Conservation (phyloP, 1,284 basidiomycete species). For the Sporisorium sorghi region DNA sequence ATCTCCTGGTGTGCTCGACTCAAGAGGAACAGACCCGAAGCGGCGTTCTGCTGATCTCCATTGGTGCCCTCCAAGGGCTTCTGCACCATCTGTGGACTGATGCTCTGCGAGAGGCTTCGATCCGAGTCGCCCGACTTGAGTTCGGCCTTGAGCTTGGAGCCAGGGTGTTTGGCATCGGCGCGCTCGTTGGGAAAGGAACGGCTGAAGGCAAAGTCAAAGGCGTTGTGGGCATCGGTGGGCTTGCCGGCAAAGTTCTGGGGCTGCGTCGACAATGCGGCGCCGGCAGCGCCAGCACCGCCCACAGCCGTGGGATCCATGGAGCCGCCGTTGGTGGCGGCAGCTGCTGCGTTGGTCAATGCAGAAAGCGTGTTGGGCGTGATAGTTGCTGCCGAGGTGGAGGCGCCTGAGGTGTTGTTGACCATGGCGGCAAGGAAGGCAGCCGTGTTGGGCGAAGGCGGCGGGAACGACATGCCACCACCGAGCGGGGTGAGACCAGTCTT, state of each 20-base stretch:
- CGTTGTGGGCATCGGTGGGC: conserved; percentile 37
- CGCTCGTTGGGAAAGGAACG: conserved; percentile 35
- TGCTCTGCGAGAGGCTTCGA: conserved; percentile 24
- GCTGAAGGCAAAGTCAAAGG: conserved; percentile 59
- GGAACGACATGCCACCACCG: conserved; percentile 74
- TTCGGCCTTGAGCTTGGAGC: conserved; percentile 47
- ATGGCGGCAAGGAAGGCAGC: conserved; percentile 94
- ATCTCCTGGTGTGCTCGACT: conserved; percentile 94
- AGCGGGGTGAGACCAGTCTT: conserved; percentile 73
- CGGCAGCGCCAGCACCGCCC: conserved; percentile 2
- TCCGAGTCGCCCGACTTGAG: conserved; percentile 26
- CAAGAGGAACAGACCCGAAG: conserved; percentile 83
- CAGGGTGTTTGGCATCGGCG: conserved; percentile 11
- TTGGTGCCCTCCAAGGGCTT: conserved; percentile 23
- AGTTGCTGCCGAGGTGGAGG: conserved; percentile 54
- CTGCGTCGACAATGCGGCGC: conserved; percentile 33
- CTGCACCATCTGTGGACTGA: conserved; percentile 53
- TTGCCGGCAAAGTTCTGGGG: conserved; percentile 48
- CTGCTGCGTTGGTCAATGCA: conserved; percentile 42
- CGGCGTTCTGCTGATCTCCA: conserved; percentile 57
- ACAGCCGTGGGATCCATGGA: conserved; percentile 30
- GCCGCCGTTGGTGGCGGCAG: conserved; percentile 12
- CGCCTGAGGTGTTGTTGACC: conserved; percentile 74
- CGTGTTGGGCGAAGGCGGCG: conserved; percentile 87
- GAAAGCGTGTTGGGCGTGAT: conserved; percentile 85